Conservation (phyloP, 768 basidiomycete genomes). For the Mycena maculata region DNA sequence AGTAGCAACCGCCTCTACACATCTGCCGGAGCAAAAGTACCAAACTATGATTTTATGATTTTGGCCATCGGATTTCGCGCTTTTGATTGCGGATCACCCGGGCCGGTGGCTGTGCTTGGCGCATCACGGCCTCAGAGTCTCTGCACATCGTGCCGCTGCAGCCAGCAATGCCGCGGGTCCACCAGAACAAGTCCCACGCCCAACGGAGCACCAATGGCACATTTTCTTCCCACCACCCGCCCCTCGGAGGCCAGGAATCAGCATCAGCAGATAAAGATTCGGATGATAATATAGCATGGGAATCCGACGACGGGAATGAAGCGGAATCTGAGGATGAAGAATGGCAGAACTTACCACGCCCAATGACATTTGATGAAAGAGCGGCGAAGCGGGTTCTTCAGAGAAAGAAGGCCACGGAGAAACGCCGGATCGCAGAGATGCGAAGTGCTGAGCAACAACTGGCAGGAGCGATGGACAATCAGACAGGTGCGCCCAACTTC, state of each 20-base stretch:
- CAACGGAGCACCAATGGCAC: no score
- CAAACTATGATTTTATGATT: not conserved
- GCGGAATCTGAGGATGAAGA: no score
- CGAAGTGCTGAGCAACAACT: not conserved
- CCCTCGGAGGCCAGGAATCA: no score
- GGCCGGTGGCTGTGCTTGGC: constrained; percentile 8
- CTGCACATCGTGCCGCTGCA: no score
- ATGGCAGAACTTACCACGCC: not conserved
- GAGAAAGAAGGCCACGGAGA: not conserved
- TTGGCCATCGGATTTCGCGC: constrained; percentile 4
- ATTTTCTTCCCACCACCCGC: no score
- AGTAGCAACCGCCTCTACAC: not conserved
- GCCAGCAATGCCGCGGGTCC: no score
- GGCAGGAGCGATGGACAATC: not conserved
- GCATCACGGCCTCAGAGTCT: not conserved
- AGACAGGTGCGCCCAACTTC: not conserved
- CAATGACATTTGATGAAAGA: not conserved
- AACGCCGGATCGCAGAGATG: not conserved
- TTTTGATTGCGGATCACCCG: constrained; percentile 11
- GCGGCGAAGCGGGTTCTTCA: not conserved
- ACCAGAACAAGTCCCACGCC: no score
- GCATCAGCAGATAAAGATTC: no score
- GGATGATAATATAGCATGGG: no score
- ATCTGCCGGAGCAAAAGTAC: not conserved
- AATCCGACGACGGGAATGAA: no score